Conservation (phyloP, 257 asterid genomes). For the Perilla frutescens region DNA sequence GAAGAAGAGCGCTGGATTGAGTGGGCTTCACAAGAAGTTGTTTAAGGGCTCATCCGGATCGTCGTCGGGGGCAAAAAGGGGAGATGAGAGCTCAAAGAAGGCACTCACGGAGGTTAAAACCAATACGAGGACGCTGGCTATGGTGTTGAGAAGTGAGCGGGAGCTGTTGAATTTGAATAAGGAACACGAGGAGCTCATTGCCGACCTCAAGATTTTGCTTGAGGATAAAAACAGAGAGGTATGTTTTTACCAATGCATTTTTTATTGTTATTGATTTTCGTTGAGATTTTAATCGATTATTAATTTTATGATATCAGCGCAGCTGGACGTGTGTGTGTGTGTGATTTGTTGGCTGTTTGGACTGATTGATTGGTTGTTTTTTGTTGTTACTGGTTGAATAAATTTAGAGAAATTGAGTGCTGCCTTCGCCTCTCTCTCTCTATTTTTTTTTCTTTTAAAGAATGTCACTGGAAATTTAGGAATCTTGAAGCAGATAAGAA, state of each 20-base stretch:
- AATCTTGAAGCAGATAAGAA: neutral
- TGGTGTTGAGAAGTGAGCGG: conserved; percentile 96
- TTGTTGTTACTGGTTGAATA: neutral
- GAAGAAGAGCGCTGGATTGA: conserved; percentile 56
- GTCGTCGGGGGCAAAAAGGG: conserved; percentile 38
- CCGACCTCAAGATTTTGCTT: conserved; percentile 64
- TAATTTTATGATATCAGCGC: neutral
- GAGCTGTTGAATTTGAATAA: conserved; percentile 72
- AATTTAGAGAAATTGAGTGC: neutral
- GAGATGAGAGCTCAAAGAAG: conserved; percentile 66
- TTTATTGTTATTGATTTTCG: neutral
- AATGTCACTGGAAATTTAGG: too few relatives aligned
- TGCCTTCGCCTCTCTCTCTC: too few relatives aligned
- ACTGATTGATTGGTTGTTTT: neutral
- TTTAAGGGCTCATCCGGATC: conserved; percentile 64
- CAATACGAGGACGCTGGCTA: conserved; percentile 85
- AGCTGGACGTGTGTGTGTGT: neutral
- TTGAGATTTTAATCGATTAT: neutral
- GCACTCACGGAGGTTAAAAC: conserved; percentile 80
- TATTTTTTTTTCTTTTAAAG: too few relatives aligned
- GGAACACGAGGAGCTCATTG: conserved; percentile 69
- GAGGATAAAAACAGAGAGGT: conserved; percentile 83
- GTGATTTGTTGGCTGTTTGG: neutral
- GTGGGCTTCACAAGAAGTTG: conserved; percentile 81
- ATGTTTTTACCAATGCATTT: neutral